Evolutionary conservation across 2,329 filamentous ascomycete genomes (phyloP).

Genomic region (Cytospora piceicola): DNA sequence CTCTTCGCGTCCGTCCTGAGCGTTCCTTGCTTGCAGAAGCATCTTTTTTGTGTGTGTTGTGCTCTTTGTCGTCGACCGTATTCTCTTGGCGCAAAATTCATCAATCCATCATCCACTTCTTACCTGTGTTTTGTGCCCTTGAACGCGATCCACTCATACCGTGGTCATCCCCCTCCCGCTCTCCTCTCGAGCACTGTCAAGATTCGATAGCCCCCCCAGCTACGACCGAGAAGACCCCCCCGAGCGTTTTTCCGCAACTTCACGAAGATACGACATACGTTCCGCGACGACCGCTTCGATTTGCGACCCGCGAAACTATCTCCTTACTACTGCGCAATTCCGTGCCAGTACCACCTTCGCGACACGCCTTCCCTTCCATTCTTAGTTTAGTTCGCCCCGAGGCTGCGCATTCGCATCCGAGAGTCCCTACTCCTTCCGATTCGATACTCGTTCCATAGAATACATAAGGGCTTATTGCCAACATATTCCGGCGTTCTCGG

Average conservation of each 20-base stretch:
- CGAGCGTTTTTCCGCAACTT: conserved; percentile 10
- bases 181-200: conserved; percentile 9
- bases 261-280: conserved; percentile 20
- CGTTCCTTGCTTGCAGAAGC: conserved; percentile 30
- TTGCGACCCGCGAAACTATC: conserved; percentile 22
- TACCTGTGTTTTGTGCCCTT: conserved; percentile 23
- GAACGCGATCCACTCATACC: conserved; percentile 8
- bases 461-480: conserved; percentile 6
- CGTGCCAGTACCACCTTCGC: conserved; percentile 15
- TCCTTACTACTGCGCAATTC: conserved; percentile 15
- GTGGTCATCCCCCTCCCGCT: conserved; percentile 13
- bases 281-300: conserved; percentile 17
- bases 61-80: conserved; percentile 19
- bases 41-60: conserved; percentile 27
- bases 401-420: conserved; percentile 8
- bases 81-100: conserved; percentile 24
- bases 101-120: conserved; percentile 23
- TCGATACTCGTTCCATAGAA: conserved; percentile 10
- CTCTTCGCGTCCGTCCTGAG: conserved; percentile 26
- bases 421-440: neutral
- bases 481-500: conserved; percentile 18
- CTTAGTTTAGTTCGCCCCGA: conserved; percentile 13
- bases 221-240: conserved; percentile 9
- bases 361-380: conserved; percentile 1
- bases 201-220: conserved; percentile 4